Evolutionary conservation across 2,329 filamentous ascomycete genomes (phyloP).

Genomic region (Xylariaceae sp.): DNA sequence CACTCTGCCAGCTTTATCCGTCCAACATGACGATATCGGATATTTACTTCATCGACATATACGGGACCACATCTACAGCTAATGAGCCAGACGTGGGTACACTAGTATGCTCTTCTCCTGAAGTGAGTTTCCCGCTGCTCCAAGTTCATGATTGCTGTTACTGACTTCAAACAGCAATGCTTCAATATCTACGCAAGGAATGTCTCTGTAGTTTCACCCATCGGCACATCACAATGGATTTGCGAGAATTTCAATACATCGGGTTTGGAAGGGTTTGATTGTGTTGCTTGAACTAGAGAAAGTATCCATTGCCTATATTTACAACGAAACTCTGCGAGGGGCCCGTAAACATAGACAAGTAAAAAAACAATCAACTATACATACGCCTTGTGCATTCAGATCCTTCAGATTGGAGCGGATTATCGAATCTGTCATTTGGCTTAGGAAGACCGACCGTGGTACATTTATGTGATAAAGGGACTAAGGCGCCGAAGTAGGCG

Average conservation of each 20-base stretch:
- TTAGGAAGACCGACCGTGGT: too few relatives aligned
- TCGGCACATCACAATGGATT: constrained; percentile 16
- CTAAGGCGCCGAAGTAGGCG: too few relatives aligned
- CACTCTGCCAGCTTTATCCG: constrained; percentile 36
- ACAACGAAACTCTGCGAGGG: too few relatives aligned
- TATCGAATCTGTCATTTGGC: too few relatives aligned
- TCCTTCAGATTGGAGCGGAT: too few relatives aligned
- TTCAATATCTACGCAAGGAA: constrained; percentile 19
- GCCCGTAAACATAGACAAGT: too few relatives aligned
- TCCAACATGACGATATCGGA: constrained; percentile 50
- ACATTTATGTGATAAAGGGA: too few relatives aligned
- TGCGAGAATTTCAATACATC: constrained; percentile 19
- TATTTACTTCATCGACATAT: constrained; percentile 53
- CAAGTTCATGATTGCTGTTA: neutral
- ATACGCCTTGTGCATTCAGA: too few relatives aligned
- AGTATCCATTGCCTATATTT: too few relatives aligned
- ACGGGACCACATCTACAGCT: constrained; percentile 46
- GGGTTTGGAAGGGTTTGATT: constrained; percentile 19
- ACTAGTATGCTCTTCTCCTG: constrained; percentile 44
- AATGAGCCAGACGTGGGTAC: constrained; percentile 42
- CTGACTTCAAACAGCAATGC: constrained; percentile 15
- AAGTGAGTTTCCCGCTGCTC: constrained; percentile 29
- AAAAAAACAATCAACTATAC: too few relatives aligned
- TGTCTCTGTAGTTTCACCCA: constrained; percentile 17
- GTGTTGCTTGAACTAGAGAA: too few relatives aligned